phyloP scores from a whole-genome alignment of 129 eudicot species.

The Scalesia atractyloides region DNA sequence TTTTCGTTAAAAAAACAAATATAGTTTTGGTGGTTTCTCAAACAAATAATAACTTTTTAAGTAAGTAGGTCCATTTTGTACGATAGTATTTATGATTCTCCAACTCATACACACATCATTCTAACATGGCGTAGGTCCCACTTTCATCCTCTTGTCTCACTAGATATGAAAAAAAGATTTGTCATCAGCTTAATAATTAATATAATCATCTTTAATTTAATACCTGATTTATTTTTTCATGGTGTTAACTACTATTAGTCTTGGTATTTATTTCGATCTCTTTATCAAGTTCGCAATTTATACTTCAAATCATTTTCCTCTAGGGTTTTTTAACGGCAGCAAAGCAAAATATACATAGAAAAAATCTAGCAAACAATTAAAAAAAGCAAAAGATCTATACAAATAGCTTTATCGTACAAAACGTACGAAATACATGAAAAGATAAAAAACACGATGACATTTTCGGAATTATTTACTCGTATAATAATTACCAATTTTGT shows the following conservation, averaged over 20 bases:
- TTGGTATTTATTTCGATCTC: neutral
- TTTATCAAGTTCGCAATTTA: neutral
- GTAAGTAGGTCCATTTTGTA: neutral
- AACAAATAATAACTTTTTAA: neutral
- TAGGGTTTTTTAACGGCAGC: neutral
- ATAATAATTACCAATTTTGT: too few relatives aligned
- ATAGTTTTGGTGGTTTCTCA: neutral
- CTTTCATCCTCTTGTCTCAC: neutral
- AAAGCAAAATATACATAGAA: too few relatives aligned
- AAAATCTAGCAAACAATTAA: too few relatives aligned
- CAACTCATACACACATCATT: slow-evolving; percentile 9
- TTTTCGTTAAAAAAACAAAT: too few relatives aligned
- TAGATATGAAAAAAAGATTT: neutral
- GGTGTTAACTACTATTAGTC: neutral
- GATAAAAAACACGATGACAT: too few relatives aligned
- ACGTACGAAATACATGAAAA: too few relatives aligned
- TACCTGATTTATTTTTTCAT: neutral
- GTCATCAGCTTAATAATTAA: neutral
- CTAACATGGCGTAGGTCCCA: neutral
- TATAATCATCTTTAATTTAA: neutral
- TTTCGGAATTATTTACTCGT: too few relatives aligned
- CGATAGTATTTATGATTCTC: neutral
- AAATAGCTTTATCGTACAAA: too few relatives aligned
- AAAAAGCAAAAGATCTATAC: too few relatives aligned
- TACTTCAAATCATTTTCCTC: neutral